phyloP scores from a whole-genome alignment of 2,329 filamentous ascomycete species.

The Talaromyces sp. region DNA sequence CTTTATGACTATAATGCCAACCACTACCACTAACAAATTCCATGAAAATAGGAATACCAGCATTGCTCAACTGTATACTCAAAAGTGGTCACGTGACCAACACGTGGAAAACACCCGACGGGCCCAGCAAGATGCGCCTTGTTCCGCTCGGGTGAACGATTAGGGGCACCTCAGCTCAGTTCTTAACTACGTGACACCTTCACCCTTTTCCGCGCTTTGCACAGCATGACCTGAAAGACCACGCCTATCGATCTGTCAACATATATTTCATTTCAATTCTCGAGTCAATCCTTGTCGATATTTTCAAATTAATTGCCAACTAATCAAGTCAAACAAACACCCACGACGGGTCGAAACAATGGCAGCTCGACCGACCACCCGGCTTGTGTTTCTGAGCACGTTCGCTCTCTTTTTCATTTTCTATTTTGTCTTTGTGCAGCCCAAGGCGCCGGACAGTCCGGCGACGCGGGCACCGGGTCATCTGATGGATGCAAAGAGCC shows the following conservation, averaged over 20 bases:
- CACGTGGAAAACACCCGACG: background rate
- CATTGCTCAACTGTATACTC: background rate
- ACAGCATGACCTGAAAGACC: background rate
- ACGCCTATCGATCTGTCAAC: background rate
- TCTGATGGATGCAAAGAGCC: constrained; percentile 21
- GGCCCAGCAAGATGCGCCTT: background rate
- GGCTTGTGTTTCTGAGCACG: constrained; percentile 31
- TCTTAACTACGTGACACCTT: background rate
- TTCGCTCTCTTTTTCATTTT: constrained; percentile 28
- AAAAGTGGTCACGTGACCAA: background rate
- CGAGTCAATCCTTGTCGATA: background rate
- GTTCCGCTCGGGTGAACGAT: background rate
- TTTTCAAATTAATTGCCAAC: background rate
- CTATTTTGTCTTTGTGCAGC: constrained; percentile 34
- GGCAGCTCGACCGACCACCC: constrained; percentile 33
- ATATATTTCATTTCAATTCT: background rate
- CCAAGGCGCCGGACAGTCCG: constrained; percentile 33
- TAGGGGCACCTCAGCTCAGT: background rate
- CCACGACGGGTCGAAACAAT: constrained; percentile 15
- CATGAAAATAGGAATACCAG: background rate
- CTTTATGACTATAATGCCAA: no score
- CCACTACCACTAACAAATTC: no score
- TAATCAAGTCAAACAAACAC: no score
- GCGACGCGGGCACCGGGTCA: constrained; percentile 37
- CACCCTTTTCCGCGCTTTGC: background rate